Conservation (phyloP, 2,329 filamentous ascomycete genomes). For the Trichoderma koningiopsis region DNA sequence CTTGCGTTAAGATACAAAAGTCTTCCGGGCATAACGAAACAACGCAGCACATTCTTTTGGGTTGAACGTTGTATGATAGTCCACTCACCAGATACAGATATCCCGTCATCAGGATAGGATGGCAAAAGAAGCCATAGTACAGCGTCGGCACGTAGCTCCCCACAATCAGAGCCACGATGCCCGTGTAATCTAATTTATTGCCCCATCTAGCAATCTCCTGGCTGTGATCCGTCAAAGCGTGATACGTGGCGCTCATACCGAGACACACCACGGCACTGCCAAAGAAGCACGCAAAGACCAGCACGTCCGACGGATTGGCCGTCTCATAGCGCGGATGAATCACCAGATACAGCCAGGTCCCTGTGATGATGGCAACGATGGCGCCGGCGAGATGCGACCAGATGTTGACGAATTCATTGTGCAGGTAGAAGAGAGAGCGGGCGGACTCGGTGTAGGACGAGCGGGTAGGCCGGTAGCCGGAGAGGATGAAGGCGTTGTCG, state of each 20-base stretch:
- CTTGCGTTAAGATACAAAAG: slow-evolving; percentile 7
- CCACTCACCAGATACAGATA: slow-evolving; percentile 75
- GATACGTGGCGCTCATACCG: slow-evolving; percentile 82
- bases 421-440: slow-evolving; percentile 54
- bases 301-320: slow-evolving; percentile 64
- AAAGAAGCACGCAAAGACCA: slow-evolving; percentile 79
- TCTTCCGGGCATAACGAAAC: not conserved
- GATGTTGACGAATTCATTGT: slow-evolving; percentile 66
- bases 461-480: slow-evolving; percentile 56
- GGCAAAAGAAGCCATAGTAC: slow-evolving; percentile 82
- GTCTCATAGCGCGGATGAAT: slow-evolving; percentile 67
- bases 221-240: slow-evolving; percentile 84
- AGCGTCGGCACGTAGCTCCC: slow-evolving; percentile 88
- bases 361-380: slow-evolving; percentile 55
- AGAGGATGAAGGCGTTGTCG: slow-evolving; percentile 59
- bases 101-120: slow-evolving; percentile 62
- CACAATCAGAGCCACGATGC: slow-evolving; percentile 88
- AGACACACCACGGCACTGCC: slow-evolving; percentile 71
- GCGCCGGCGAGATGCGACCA: slow-evolving; percentile 69
- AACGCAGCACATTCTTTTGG: not conserved
- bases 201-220: slow-evolving; percentile 75
- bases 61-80: not conserved
- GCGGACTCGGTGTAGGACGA: slow-evolving; percentile 52
- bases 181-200: slow-evolving; percentile 92
- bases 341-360: slow-evolving; percentile 55